Conservation (phyloP, 768 basidiomycete species). For the Suillus plorans region DNA sequence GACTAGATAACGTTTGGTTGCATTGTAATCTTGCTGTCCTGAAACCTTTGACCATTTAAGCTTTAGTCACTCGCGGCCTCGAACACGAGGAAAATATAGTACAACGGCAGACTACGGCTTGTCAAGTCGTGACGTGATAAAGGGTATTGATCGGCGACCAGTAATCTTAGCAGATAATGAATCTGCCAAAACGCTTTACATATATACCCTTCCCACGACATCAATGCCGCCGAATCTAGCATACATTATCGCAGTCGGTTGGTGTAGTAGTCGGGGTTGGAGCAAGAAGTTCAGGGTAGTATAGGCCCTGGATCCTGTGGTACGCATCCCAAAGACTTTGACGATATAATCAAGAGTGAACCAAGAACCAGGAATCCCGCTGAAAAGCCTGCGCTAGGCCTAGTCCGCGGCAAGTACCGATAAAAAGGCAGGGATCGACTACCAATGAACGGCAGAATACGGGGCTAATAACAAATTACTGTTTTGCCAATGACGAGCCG, state of each 20-base stretch:
- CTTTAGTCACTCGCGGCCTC: not conserved
- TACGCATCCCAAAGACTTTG: not conserved
- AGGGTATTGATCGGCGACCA: not conserved
- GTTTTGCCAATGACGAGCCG: not conserved
- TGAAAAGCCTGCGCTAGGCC: not conserved
- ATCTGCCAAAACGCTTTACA: not conserved
- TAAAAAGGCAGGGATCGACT: not conserved
- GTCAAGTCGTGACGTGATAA: not conserved
- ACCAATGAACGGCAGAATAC: not conserved
- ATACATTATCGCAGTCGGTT: not conserved
- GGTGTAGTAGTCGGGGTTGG: not conserved
- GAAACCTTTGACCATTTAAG: not conserved
- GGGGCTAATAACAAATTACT: not conserved
- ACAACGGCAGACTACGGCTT: too few species aligned
- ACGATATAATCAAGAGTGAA: not conserved
- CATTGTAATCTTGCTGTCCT: not conserved
- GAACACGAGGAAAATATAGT: not conserved
- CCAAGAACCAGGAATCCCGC: not conserved
- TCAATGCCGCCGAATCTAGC: not conserved
- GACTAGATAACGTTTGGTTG: not conserved
- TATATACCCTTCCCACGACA: not conserved
- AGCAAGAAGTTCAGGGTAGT: not conserved
- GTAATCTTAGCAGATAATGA: not conserved
- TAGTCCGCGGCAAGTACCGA: not conserved
- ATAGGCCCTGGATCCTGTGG: not conserved